Evolutionary conservation across 495 filamentous ascomycete species (phyloP).

Genomic region (Penicillium maclennaniae): DNA sequence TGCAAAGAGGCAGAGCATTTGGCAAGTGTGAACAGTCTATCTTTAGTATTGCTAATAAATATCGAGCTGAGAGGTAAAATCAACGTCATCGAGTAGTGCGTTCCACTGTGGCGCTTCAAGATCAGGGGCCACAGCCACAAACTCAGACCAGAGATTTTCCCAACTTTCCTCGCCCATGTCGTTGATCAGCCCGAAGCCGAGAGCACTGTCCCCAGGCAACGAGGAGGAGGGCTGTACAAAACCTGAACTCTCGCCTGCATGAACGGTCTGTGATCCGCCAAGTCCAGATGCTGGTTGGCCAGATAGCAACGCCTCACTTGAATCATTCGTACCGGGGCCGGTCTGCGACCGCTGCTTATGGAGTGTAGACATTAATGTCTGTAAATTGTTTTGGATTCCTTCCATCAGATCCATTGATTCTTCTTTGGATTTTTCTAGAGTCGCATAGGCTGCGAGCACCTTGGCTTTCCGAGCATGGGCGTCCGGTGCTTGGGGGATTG

Average conservation of each 20-base stretch:
- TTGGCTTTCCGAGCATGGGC: constrained; percentile 20
- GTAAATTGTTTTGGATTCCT: constrained; percentile 25
- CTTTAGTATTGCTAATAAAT: background rate
- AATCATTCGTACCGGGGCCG: background rate
- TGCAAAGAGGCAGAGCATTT: background rate
- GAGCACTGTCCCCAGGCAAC: background rate
- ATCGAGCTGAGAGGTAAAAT: constrained; percentile 14
- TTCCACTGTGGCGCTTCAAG: constrained; percentile 28
- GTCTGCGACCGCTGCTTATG: constrained; percentile 13
- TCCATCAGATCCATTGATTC: constrained; percentile 21
- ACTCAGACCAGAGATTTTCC: constrained; percentile 25
- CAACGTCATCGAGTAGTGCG: constrained; percentile 20
- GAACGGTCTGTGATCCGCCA: background rate
- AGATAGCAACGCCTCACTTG: background rate
- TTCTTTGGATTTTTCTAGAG: constrained; percentile 20
- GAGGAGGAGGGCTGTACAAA: constrained; percentile 3
- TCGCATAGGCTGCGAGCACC: constrained; percentile 22
- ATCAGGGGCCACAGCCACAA: constrained; percentile 24
- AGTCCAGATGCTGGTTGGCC: background rate
- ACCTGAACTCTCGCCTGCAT: background rate
- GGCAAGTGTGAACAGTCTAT: background rate
- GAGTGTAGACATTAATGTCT: constrained; percentile 25
- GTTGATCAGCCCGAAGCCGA: constrained; percentile 5
- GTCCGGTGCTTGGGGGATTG: constrained; percentile 20
- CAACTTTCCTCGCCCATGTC: constrained; percentile 19